A percentile compares a stretch with the other conserved stretches of the same genome.
Conservation (phyloP, 345 rosid genomes). For the Lepidium aucheri region DNA sequence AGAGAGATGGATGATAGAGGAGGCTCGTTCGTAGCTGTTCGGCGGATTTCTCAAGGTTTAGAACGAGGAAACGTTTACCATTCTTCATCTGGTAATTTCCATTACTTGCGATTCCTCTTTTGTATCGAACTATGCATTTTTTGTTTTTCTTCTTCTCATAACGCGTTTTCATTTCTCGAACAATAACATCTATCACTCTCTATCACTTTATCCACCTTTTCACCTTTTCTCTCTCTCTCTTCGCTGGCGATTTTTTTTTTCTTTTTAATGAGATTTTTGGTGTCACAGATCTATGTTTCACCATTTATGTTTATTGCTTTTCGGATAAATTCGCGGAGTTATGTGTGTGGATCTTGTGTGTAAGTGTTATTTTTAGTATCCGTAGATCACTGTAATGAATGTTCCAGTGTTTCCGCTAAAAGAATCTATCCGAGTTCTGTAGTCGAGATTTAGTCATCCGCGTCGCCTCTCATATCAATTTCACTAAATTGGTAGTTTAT, state of each 20-base stretch:
- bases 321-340: conserved; percentile 17
- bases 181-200: background rate
- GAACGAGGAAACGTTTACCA: conserved; percentile 76
- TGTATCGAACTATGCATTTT: no score
- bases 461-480: background rate
- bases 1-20: conserved; percentile 85
- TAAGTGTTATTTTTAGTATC: conserved; percentile 31
- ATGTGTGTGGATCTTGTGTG: conserved; percentile 54
- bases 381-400: background rate
- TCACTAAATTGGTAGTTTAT: background rate
- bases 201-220: background rate
- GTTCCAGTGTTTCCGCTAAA: background rate
- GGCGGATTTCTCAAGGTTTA: conserved; percentile 90
- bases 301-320: conserved; percentile 23
- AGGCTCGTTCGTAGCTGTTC: conserved; percentile 96
- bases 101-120: background rate
- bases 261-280: conserved; percentile 3
- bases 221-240: background rate
- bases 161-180: conserved; percentile 18
- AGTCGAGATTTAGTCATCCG: background rate
- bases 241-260: background rate
- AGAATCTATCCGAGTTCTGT: background rate
- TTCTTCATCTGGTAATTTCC: conserved; percentile 69
- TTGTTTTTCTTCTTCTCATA: background rate
- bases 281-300: conserved; percentile 27